Base-by-base conservation (phyloP, 75 land plant genomes). In the Larix kaempferi region DNA sequence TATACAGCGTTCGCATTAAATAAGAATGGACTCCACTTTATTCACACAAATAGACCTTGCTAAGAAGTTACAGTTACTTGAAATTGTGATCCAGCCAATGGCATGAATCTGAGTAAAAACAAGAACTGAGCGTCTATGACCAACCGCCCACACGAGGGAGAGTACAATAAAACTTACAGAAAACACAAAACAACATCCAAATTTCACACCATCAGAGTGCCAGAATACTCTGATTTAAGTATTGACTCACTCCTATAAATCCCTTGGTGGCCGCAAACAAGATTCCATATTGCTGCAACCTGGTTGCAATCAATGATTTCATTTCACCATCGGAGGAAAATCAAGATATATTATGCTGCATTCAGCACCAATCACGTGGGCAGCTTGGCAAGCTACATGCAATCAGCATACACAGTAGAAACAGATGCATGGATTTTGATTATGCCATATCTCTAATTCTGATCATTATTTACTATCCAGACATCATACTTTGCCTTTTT, bases 371-470 rank as follows among this genome's bases (percentile, higher is more conserved):
- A 69, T n/a, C 73, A 69, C 21, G 54, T 37, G 4, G 73, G 73
- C 44, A 69, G 73, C 73, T 69, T 69, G 73, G n/a, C n/a, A 44
- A 69, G 49, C 73, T 69, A 69, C 73, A 69, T 69, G 73, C 73
- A 41, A 39, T 44, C 44, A 39, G 44, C 52, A 19, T 23, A 2
- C 41, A 41, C 25, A 69, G 23, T 69, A 22, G 49, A 69, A 41
- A 69, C 73, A 69, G 12, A 21, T 39, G 39, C 52, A 23, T 41
- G 54, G 73, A 39, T 69, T 69, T 39, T 41, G 73, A 69, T 69
- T 44, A 41, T 41, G 15, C 35, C 54, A n/a, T 19, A 22, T 21
- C 52, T 69, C 73, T 69, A 37, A 69, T 69, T 41, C 25, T 39
- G 41, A 21, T 69, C 52, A 69, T 41, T 22, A 39, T 41, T 21